phyloP scores from a whole-genome alignment of 2,329 filamentous ascomycete species.

The Colletotrichum lindemuthianum region DNA sequence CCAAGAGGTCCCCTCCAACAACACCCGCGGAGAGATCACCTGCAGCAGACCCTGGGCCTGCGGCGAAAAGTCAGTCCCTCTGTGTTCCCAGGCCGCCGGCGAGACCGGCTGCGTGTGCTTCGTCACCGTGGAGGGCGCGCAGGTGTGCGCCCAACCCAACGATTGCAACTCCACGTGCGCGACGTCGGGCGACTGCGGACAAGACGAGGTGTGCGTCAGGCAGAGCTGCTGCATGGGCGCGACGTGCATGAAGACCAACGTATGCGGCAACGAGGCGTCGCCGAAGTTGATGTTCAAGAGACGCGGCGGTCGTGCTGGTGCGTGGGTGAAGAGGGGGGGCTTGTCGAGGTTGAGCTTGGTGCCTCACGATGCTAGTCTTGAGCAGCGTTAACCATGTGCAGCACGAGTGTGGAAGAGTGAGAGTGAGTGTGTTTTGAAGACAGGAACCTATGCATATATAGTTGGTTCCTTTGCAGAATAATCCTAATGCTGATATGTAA shows the following conservation, averaged over 20 bases:
- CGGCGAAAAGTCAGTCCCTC: constrained; percentile 16
- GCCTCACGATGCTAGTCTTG: constrained; percentile 5
- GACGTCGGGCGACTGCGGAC: constrained; percentile 15
- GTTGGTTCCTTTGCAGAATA: too few species aligned
- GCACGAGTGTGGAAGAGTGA: background rate
- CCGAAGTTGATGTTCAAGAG: constrained; percentile 31
- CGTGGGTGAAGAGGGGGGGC: constrained; percentile 18
- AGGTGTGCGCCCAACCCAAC: constrained; percentile 26
- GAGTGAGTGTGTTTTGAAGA: too few species aligned
- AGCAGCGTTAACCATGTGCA: background rate
- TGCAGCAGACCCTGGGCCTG: constrained; percentile 23
- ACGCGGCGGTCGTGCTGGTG: background rate
- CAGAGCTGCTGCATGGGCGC: constrained; percentile 29
- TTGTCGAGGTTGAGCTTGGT: constrained; percentile 24
- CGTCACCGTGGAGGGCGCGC: constrained; percentile 19
- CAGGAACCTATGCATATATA: too few species aligned
- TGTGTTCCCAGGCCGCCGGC: constrained; percentile 3
- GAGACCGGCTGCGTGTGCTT: constrained; percentile 29
- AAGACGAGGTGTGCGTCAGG: constrained; percentile 30
- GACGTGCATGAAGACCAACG: constrained; percentile 28
- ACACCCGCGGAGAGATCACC: constrained; percentile 7
- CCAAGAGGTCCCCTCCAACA: background rate
- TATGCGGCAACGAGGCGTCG: constrained; percentile 17
- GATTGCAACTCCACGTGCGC: constrained; percentile 22
- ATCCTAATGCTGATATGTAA: too few species aligned